Conservation (phyloP, 805 yeast genomes). For the Candida boleticola region DNA sequence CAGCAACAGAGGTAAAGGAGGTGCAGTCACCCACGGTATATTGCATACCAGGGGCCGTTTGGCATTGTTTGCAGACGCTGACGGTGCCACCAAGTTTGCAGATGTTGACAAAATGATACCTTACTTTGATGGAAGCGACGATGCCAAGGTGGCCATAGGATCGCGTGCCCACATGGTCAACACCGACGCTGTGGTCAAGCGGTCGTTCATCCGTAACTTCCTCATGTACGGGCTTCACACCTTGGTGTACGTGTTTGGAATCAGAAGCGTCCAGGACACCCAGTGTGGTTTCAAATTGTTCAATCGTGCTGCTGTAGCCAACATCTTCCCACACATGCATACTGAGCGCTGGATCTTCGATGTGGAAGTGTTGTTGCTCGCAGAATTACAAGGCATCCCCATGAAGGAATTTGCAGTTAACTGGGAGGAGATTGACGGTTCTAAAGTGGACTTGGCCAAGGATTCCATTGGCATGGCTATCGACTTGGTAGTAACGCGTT, state of each 20-base stretch:
- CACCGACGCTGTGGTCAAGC: slow-evolving; percentile 94
- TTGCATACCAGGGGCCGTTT: slow-evolving; percentile 69
- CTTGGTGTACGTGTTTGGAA: slow-evolving; percentile 84
- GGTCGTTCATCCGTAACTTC: slow-evolving; percentile 83
- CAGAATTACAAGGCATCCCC: slow-evolving; percentile 63
- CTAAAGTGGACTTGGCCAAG: slow-evolving; percentile 87
- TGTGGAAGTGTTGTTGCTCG: slow-evolving; percentile 85
- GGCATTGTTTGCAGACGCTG: slow-evolving; percentile 93
- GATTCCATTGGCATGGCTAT: slow-evolving; percentile 93
- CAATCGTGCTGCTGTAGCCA: slow-evolving; percentile 60
- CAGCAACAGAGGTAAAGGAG: slow-evolving; percentile 43
- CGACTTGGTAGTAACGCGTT: slow-evolving; percentile 84
- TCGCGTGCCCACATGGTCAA: slow-evolving; percentile 96
- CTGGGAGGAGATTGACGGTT: slow-evolving; percentile 97
- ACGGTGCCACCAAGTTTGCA: slow-evolving; percentile 85
- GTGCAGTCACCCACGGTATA: slow-evolving; percentile 95
- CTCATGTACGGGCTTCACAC: slow-evolving; percentile 91
- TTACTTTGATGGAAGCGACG: slow-evolving; percentile 30
- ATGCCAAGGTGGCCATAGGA: slow-evolving; percentile 76
- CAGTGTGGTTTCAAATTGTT: slow-evolving; percentile 97
- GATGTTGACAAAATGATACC: slow-evolving; percentile 58
- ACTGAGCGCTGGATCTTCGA: slow-evolving; percentile 99
- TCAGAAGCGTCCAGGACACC: slow-evolving; percentile 82
- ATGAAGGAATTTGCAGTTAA: slow-evolving; percentile 80
- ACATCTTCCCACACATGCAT: slow-evolving; percentile 86